Conservation (phyloP, 2,329 filamentous ascomycete genomes). For the Graphium sp. region DNA sequence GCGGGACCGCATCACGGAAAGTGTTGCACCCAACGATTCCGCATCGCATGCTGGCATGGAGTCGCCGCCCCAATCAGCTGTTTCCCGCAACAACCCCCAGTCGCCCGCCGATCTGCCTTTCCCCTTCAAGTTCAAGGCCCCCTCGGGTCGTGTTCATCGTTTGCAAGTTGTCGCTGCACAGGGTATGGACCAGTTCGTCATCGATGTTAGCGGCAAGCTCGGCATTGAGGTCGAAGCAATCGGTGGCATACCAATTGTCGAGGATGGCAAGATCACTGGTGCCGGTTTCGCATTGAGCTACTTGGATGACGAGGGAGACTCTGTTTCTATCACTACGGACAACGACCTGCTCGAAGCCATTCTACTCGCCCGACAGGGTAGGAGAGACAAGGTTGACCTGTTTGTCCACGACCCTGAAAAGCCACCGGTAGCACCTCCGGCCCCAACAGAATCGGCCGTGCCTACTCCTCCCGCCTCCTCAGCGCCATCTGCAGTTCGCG, state of each 20-base stretch:
- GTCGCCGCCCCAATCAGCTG: slow-evolving; percentile 52
- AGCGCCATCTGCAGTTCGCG: slow-evolving; percentile 24
- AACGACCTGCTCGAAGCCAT: slow-evolving; percentile 87
- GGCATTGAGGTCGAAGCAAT: slow-evolving; percentile 69
- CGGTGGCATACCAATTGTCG: slow-evolving; percentile 62
- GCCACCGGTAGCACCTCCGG: slow-evolving; percentile 54
- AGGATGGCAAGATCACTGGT: slow-evolving; percentile 61
- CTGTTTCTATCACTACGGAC: slow-evolving; percentile 91
- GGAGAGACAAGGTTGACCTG: slow-evolving; percentile 85
- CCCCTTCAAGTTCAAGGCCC: slow-evolving; percentile 98
- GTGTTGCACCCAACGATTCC: slow-evolving; percentile 82
- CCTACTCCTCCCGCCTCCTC: slow-evolving; percentile 31
- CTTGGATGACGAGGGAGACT: slow-evolving; percentile 90
- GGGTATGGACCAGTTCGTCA: slow-evolving; percentile 65
- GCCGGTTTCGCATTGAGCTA: slow-evolving; percentile 88
- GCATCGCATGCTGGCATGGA: slow-evolving; percentile 81
- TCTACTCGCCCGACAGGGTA: slow-evolving; percentile 58
- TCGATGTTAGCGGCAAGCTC: slow-evolving; percentile 67
- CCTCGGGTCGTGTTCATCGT: slow-evolving; percentile 83
- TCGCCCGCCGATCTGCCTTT: slow-evolving; percentile 61
- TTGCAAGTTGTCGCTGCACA: slow-evolving; percentile 69
- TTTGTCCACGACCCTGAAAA: slow-evolving; percentile 91
- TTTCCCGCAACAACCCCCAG: slow-evolving; percentile 29
- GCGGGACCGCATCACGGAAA: slow-evolving; percentile 59
- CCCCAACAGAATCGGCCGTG: slow-evolving; percentile 25